phyloP scores from a whole-genome alignment of 176 grass and related monocot species.

The Poa annua region DNA sequence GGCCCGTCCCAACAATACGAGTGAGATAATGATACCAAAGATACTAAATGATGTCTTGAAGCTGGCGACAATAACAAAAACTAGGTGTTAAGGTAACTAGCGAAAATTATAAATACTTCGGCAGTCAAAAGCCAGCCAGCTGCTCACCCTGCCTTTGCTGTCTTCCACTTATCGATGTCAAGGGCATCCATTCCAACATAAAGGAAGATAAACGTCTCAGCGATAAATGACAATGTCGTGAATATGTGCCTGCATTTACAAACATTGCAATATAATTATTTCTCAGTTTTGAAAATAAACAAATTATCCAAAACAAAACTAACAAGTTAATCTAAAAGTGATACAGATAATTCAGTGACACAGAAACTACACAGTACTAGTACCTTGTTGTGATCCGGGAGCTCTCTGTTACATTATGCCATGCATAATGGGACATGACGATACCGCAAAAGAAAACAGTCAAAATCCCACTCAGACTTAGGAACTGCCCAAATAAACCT shows the following conservation, averaged over 20 bases:
- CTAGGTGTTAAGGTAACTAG: neutral
- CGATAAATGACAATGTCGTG: constrained; percentile 76
- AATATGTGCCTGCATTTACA: constrained; percentile 77
- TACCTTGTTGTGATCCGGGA: constrained; percentile 87
- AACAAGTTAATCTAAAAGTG: neutral
- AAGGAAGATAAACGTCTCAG: constrained; percentile 90
- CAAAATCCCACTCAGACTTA: constrained; percentile 78
- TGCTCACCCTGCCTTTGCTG: constrained; percentile 57
- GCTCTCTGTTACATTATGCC: constrained; percentile 87
- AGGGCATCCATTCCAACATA: constrained; percentile 98
- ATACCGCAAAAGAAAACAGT: constrained; percentile 95
- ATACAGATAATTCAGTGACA: neutral
- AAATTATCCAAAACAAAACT: neutral
- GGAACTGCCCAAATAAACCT: constrained; percentile 47
- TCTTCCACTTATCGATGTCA: constrained; percentile 90
- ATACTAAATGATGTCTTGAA: constrained; percentile 62
- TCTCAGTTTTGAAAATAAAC: neutral
- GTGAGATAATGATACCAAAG: constrained; percentile 57
- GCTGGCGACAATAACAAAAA: constrained; percentile 48
- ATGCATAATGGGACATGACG: constrained; percentile 94
- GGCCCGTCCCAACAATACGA: constrained; percentile 66
- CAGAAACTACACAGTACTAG: neutral
- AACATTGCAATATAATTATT: constrained; percentile 10
- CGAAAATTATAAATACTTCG: neutral
- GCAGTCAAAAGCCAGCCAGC: neutral